Conservation (phyloP, 176 grass and related monocot genomes). For the Hordeum marinum region DNA sequence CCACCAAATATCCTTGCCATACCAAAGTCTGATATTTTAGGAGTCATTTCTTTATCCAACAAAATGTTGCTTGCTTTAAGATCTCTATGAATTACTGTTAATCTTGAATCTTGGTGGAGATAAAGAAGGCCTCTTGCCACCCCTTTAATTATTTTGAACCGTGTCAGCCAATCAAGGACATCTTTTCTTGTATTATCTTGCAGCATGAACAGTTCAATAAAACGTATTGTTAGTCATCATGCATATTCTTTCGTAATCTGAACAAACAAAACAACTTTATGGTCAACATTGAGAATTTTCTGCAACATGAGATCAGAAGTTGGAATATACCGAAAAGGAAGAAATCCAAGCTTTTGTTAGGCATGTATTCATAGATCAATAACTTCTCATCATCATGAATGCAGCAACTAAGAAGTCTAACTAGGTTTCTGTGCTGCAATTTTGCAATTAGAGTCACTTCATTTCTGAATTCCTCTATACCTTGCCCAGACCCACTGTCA, state of each 20-base stretch:
- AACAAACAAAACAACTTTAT: neutral
- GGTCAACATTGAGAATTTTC: neutral
- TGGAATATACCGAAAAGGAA: slow-evolving; percentile 27
- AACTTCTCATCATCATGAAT: slow-evolving; percentile 45
- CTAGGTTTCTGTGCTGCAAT: slow-evolving; percentile 59
- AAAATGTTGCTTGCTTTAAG: slow-evolving; percentile 51
- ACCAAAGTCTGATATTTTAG: slow-evolving; percentile 60
- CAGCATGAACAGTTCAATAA: neutral
- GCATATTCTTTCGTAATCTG: neutral
- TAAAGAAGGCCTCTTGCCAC: slow-evolving; percentile 44
- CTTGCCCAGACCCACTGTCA: slow-evolving; percentile 25
- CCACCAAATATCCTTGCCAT: slow-evolving; percentile 37
- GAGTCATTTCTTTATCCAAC: slow-evolving; percentile 32
- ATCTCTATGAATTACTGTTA: slow-evolving; percentile 37
- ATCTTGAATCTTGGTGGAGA: slow-evolving; percentile 49
- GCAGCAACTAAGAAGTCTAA: slow-evolving; percentile 39
- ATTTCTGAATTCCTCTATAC: slow-evolving; percentile 41
- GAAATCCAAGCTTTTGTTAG: slow-evolving; percentile 54
- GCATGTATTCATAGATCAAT: slow-evolving; percentile 54
- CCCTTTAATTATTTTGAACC: slow-evolving; percentile 40
- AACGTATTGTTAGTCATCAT: neutral
- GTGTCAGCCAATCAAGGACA: slow-evolving; percentile 19
- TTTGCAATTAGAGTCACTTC: slow-evolving; percentile 55
- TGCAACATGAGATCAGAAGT: neutral
- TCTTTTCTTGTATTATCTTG: neutral